Base-by-base conservation (phyloP, 345 rosid species). In the Heritiera littoralis region DNA sequence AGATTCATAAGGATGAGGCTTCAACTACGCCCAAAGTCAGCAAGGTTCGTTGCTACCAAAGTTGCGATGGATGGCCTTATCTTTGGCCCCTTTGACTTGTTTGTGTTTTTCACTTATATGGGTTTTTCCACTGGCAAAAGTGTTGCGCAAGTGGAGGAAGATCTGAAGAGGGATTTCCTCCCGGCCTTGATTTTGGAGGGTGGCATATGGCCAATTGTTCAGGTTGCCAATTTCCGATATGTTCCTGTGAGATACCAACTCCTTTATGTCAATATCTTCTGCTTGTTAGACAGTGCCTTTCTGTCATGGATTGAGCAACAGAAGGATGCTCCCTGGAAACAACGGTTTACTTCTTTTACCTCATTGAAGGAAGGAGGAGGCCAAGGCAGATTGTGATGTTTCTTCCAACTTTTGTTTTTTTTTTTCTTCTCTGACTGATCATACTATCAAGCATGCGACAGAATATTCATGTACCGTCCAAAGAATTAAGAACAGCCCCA, bases 281-380 rank as follows among this genome's bases (percentile, higher is more conserved):
- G 98, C 89, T 84, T 95, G 79, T 73, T 96, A 78, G 98, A 96
- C 90, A 92, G 95, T 51, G 92, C 92, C 46, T 93, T 96, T 68
- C 83, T 93, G 80, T 91, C 98, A 10, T 93, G 96, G 97, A 67
- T 92, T 9, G 98, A 93, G 72, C 99, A 96, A 84, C 99, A 96
- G 78, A 87, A 96, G 64, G 97, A 92, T 77, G 98, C 99, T 14
- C 86, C 97, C n/a, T 93, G 97, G 99, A 96, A 96, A 87, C 86
- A 89, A 77, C 90, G 96, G 93, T 90, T 95, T 76, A 80, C 89
- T 30, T 86, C 87, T 65, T 87, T 88, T 60, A 77, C 76, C 83
- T 80, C 90, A 2, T 56, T 87, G 63, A 89, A 91, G 77, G 94
- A 91, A 84, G 80, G 84, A 78, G 91, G 85, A 70, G 89, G 88